Base-by-base conservation (phyloP, 1,139 yeast genomes). In the Kodamaea alishanica region DNA sequence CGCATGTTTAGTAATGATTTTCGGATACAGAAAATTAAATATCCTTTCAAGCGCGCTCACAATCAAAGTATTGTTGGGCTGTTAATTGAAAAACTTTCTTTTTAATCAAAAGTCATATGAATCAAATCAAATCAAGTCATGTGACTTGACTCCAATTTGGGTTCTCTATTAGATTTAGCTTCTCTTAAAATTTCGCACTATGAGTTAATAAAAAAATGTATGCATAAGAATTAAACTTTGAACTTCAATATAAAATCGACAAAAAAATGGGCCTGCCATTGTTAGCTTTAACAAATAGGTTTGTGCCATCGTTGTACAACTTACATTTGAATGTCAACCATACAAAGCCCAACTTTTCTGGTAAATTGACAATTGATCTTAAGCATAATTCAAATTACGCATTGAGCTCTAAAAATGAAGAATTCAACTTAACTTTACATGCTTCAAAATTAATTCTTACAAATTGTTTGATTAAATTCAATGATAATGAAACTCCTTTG, bases 281-380 rank as follows among this genome's bases (percentile, higher is more conserved):
- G 26, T 48, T 60, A 34, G 40, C 55, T n/a, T 48, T 62, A 40
- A 39, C 57, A 26, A 72, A 71, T 49, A 50, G 48, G 32, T 63
- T 59, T 42, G 42, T 68, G 3, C 83, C 84, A 2, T 39, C 49
- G n/a, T 50, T 55, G 12, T 81, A 81, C 50, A 62, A 59, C 8
- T 55, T 80, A 26, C 50, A 52, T 2, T 46, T 81, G 24, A 58
- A 58, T 9, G 53, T 81, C 26, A 65, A 66, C 51, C 80, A 77
- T 37, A 42, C 56, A n/a, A 77, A 75, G 57, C 71, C 82, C 24
- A 79, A 79, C 52, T 81, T 79, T 55, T 56, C 58, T 12, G 86
- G 85, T 26, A 42, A 50, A n/a, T 57, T 69, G 3, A 46, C 46
- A 6, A 61, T 78, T n/a, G 55, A 60, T 1, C 52, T 76, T 40